Conservation (phyloP, 192 early-diverging fungal genomes). For the Coemansia sp. region DNA sequence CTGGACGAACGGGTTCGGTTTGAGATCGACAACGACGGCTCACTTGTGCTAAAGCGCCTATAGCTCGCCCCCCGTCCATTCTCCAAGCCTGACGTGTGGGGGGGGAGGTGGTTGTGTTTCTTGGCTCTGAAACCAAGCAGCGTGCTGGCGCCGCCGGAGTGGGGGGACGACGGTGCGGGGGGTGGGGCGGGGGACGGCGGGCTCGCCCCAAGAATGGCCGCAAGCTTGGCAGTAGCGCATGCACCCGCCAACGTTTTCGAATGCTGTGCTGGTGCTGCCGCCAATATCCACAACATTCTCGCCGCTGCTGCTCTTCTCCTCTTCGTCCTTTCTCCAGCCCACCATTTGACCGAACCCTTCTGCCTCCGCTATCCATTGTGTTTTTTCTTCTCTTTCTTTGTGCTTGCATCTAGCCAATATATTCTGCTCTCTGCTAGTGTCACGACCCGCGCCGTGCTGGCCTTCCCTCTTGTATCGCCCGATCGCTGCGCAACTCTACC, state of each 20-base stretch:
- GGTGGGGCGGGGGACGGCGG: not conserved
- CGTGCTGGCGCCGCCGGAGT: too few relatives aligned
- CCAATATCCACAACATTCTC: slow-evolving; percentile 1
- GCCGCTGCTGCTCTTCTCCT: not conserved
- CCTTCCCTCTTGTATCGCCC: not conserved
- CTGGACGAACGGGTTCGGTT: slow-evolving; percentile 23
- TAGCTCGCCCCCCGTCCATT: not conserved
- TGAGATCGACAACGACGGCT: slow-evolving; percentile 19
- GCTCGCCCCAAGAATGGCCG: slow-evolving; percentile 1
- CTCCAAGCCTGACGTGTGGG: not conserved
- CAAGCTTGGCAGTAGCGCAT: slow-evolving; percentile 4
- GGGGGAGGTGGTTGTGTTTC: not conserved
- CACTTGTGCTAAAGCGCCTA: slow-evolving; percentile 21
- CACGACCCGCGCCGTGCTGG: not conserved
- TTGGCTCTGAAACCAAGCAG: too few relatives aligned
- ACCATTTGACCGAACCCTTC: not conserved
- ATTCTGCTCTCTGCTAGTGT: not conserved
- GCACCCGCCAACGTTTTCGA: slow-evolving; percentile 4
- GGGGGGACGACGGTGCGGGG: not conserved
- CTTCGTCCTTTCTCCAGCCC: not conserved
- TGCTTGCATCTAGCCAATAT: slow-evolving; percentile 1
- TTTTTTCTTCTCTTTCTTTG: not conserved
- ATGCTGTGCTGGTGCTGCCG: not conserved
- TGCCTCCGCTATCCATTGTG: slow-evolving; percentile 4
- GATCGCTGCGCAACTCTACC: slow-evolving; percentile 1